A percentile compares a stretch with the other conserved stretches of the same genome.
These are phyloP conservation scores for Diplocarpon mali DNA, from an alignment of 2,329 filamentous ascomycete genomes.

Conservation along the genomic window DNA sequence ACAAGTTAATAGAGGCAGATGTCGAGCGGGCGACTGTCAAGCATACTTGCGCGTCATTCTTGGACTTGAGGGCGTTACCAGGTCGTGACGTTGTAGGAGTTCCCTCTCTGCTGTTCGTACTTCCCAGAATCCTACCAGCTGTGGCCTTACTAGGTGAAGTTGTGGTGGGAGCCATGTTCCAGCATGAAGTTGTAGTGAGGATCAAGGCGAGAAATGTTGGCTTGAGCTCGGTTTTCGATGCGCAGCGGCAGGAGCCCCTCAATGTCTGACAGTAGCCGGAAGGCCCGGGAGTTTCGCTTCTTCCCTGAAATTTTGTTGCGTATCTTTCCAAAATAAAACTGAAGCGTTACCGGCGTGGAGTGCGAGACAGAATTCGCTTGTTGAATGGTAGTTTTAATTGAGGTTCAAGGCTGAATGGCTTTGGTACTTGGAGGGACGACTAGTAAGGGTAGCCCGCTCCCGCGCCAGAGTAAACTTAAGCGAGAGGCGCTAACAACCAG, in stretches of 20 bases:
- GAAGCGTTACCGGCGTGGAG: no score
- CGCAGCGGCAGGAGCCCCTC: background rate
- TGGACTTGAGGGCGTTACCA: background rate
- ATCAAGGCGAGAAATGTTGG: background rate
- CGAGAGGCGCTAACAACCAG: no score
- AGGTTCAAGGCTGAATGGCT: no score
- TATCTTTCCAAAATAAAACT: background rate
- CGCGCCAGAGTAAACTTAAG: no score
- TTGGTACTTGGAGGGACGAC: no score
- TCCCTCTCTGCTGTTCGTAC: background rate
- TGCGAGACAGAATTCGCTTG: no score
- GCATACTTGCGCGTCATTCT: slow-evolving; percentile 7
- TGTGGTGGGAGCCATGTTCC: slow-evolving; percentile 3
- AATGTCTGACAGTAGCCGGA: no score
- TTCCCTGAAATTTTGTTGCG: background rate
- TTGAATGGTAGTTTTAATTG: no score
- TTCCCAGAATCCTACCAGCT: background rate
- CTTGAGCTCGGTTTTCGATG: background rate
- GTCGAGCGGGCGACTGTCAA: slow-evolving; percentile 2
- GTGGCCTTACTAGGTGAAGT: background rate
- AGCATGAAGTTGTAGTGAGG: background rate
- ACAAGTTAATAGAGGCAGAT: slow-evolving; percentile 6
- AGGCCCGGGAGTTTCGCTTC: no score
- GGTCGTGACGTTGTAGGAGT: background rate
- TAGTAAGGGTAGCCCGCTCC: no score